Base-by-base conservation (phyloP, 140 eudicot species). In the Ambrosia hybrid region DNA sequence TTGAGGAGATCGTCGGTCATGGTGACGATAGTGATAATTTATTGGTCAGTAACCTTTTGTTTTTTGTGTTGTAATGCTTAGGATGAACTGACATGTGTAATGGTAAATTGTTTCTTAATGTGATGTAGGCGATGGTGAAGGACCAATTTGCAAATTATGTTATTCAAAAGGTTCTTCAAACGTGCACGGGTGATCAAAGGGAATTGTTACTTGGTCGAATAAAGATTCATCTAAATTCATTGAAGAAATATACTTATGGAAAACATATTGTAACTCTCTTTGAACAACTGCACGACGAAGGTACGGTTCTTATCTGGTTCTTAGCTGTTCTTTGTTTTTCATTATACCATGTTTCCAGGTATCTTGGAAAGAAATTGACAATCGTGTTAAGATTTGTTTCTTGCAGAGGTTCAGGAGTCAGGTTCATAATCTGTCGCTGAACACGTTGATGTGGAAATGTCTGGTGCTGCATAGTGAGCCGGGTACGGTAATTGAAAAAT, bases 71-170 rank as follows among this genome's bases (percentile, higher is more conserved):
- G n/a, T n/a, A n/a, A n/a, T n/a, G n/a, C n/a, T n/a, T n/a, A n/a
- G n/a, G n/a, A n/a, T n/a, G n/a, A n/a, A n/a, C n/a, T n/a, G n/a
- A n/a, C n/a, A 3, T 15, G 41, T 15, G 36, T 10, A 9, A 14
- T 6, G 51, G 39, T 72, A 13, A 15, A 21, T 17, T 21, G 53
- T 4, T 72, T 30, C 14, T 4, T 21, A 62, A 43, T 15, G 21
- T 67, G 48, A 53, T 57, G 57, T 58, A 92, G 98, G 75, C 82
- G 60, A 92, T 92, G 98, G 91, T 92, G 92, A 92, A 92, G 80
- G 98, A 92, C 85, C 98, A 92, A 65, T 92, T 70, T 48, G 98
- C 98, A 68, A 92, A 92, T 78, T 92, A 92, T 76, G 98, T 92
- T 46, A 86, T 92, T 79, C 98, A 92, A 80, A 92, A 85, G 87